Base-by-base conservation (phyloP, 805 yeast species). In the Maudiozyma barnettii region DNA sequence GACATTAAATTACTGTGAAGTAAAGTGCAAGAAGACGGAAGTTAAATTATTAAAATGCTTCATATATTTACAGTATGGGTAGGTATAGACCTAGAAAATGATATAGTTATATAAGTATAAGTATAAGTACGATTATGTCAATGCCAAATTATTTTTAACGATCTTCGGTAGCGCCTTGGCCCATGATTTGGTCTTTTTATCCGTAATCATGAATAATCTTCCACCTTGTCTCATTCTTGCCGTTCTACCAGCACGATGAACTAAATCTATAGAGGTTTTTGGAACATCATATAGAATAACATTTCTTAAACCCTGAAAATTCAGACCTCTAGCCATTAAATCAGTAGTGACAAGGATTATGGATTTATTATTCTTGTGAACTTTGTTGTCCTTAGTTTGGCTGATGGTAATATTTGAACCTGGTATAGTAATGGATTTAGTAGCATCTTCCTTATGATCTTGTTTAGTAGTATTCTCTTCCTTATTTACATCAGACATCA, bases 181-280 rank as follows among this genome's bases (percentile, higher is more conserved):
- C 88, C 95, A 88, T 4, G 84, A 74, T 55, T 82, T 82, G n/a
- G 76, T 73, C 43, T 73, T 65, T 51, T 81, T 80, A 51, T 81
- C 83, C 23, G 83, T 82, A 45, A 91, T 78, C 58, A 93, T 70
- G 52, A 88, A 82, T 1, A 87, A 96, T 51, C 96, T 75, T 13
- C 99, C 99, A 35, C 83, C 74, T 58, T 83, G 88, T 41, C 84
- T 85, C 84, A 90, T 82, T 62, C 99, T 71, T 2, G 96, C 97
- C 0, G 97, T 91, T 67, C 99, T 77, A 1, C 99, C 99, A 1
- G 87, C 83, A 51, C 99, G 72, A 63, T 91, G 98, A 19, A 91
- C 79, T 50, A 91, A 70, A 65, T 91, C 98, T 18, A 87, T 81
- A 0, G 96, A 78, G 14, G 84, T 81, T 45, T 76, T 75, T 5